These are phyloP conservation scores for Suillus weaverae DNA, from an alignment of 768 basidiomycete genomes.

Conservation along the genomic window DNA sequence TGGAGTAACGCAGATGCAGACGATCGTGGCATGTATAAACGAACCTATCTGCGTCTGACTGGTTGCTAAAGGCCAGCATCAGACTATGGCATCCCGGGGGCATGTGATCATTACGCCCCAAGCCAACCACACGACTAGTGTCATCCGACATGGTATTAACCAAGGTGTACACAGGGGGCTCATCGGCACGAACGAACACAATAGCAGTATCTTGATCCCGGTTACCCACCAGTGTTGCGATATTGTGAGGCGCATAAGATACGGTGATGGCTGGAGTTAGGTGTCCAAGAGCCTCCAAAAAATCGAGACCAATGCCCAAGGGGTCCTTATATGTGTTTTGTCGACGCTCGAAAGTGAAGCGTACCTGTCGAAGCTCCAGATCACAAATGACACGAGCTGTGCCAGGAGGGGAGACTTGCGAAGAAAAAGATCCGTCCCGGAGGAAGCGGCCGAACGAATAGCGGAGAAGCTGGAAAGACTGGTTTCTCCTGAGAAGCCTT, in stretches of 20 bases:
- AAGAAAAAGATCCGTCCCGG: conserved; percentile 35
- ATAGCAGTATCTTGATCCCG: conserved; percentile 8
- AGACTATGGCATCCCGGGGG: conserved; percentile 31
- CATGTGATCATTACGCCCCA: conserved; percentile 24
- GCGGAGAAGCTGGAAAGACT: conserved; percentile 20
- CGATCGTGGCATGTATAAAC: conserved; percentile 16
- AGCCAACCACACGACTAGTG: conserved; percentile 18
- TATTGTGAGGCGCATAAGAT: conserved; percentile 19
- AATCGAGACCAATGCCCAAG: neutral
- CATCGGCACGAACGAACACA: conserved; percentile 33
- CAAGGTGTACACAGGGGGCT: conserved; percentile 30
- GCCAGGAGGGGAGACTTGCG: conserved; percentile 27
- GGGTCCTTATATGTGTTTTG: neutral
- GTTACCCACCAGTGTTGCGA: conserved; percentile 24
- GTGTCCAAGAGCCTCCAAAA: neutral
- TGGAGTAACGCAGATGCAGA: conserved; percentile 21
- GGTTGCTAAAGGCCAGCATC: conserved; percentile 30
- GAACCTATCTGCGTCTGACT: conserved; percentile 30
- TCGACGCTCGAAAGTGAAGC: conserved; percentile 26
- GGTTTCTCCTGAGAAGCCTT: conserved; percentile 18
- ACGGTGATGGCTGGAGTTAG: conserved; percentile 8
- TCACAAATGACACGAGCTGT: conserved; percentile 35
- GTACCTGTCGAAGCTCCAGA: conserved; percentile 29
- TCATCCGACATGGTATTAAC: neutral
- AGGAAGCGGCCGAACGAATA: conserved; percentile 40